phyloP scores from a whole-genome alignment of 2,329 filamentous ascomycete species.

The Chrysoporthe deuterocubensis region DNA sequence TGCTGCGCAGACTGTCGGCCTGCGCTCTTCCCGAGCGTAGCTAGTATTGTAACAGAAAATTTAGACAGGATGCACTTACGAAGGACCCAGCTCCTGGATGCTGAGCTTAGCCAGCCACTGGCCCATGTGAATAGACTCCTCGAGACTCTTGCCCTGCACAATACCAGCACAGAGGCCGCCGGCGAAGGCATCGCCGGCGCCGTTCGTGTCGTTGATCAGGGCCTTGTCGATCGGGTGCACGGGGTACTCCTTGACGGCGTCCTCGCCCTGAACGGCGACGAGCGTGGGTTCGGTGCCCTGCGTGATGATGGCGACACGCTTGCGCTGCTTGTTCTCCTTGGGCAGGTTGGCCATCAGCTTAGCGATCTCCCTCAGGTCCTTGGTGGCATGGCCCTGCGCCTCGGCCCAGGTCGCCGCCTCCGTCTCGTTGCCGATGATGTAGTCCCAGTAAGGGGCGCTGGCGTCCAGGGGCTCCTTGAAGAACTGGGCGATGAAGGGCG shows the following conservation, averaged over 20 bases:
- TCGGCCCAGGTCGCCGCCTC: constrained; percentile 89
- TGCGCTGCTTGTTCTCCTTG: constrained; percentile 86
- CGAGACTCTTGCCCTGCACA: constrained; percentile 80
- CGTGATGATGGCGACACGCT: constrained; percentile 88
- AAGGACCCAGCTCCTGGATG: constrained; percentile 93
- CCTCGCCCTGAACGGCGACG: constrained; percentile 74
- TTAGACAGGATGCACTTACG: constrained; percentile 64
- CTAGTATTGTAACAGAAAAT: constrained; percentile 16
- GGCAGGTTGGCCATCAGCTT: constrained; percentile 84
- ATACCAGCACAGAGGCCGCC: constrained; percentile 91
- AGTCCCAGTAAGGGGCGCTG: constrained; percentile 90
- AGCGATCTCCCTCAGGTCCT: constrained; percentile 83
- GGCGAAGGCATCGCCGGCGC: constrained; percentile 95
- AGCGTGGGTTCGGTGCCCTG: constrained; percentile 93
- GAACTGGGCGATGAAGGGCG: constrained; percentile 95
- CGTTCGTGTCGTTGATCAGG: constrained; percentile 94
- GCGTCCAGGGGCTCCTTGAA: constrained; percentile 95
- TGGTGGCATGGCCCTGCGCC: constrained; percentile 74
- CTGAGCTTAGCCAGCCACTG: constrained; percentile 95
- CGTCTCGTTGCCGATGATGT: constrained; percentile 95
- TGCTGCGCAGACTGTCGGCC: constrained; percentile 29
- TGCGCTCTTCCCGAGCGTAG: constrained; percentile 13
- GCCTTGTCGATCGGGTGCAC: constrained; percentile 78
- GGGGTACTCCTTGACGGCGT: constrained; percentile 74
- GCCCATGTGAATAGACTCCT: constrained; percentile 83